These are phyloP conservation scores for Kazachstania kunashirensis DNA, from an alignment of 805 yeast genomes.

Conservation along the genomic window DNA sequence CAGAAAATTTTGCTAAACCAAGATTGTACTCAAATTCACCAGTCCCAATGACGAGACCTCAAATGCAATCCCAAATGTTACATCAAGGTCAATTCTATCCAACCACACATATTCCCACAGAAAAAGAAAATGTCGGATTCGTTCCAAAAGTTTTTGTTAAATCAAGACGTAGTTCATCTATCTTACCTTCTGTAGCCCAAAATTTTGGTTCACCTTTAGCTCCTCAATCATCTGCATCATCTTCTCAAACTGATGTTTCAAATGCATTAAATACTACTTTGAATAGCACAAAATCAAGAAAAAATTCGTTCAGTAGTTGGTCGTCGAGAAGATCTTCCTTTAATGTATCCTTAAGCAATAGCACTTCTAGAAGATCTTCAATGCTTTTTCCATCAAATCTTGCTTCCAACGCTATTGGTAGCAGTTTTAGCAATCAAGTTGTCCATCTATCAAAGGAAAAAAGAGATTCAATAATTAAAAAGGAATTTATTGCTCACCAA, in stretches of 20 bases:
- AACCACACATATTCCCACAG: slow-evolving; percentile 6
- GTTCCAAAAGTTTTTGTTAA: slow-evolving; percentile 30
- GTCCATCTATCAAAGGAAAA: slow-evolving; percentile 8
- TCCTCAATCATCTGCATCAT: slow-evolving; percentile 5
- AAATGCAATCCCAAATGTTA: neutral
- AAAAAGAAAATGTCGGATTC: slow-evolving; percentile 27
- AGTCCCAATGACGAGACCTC: slow-evolving; percentile 1
- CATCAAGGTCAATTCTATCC: neutral
- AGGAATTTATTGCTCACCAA: neutral
- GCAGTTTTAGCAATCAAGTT: neutral
- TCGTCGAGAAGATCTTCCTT: slow-evolving; percentile 26
- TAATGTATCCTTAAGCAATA: slow-evolving; percentile 14
- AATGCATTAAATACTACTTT: slow-evolving; percentile 18
- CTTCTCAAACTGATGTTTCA: slow-evolving; percentile 3
- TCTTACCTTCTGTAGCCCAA: neutral
- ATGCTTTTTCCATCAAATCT: slow-evolving; percentile 21
- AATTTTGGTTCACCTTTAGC: neutral
- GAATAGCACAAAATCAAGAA: slow-evolving; percentile 23
- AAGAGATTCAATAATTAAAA: slow-evolving; percentile 20
- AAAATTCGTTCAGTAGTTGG: slow-evolving; percentile 25
- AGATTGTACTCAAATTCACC: slow-evolving; percentile 25
- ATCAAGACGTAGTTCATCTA: slow-evolving; percentile 27
- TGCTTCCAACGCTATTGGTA: slow-evolving; percentile 9
- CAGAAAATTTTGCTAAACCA: slow-evolving; percentile 14
- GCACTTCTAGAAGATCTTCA: slow-evolving; percentile 25